phyloP scores from a whole-genome alignment of 208 protist genomes.

The Phytomonas sp. region DNA sequence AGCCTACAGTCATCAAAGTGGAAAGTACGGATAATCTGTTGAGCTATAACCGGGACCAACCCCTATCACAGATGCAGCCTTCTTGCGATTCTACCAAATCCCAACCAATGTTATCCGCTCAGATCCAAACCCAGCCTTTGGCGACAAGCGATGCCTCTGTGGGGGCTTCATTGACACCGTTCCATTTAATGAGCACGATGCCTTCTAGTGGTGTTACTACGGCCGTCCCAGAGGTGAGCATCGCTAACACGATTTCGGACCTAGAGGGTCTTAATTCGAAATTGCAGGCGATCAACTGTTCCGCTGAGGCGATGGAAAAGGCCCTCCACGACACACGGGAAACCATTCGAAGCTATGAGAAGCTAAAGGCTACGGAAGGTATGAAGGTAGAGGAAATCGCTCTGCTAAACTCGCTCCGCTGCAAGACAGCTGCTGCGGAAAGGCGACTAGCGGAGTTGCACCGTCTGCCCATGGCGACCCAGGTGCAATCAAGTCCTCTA shows the following conservation, averaged over 20 bases:
- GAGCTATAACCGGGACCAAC: not conserved
- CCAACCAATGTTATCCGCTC: not conserved
- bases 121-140: not conserved
- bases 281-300: constrained; percentile 46
- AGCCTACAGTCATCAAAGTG: constrained; percentile 2
- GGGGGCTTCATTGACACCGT: not conserved
- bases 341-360: constrained; percentile 51
- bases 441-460: constrained; percentile 34
- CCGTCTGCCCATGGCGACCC: not conserved
- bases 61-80: not conserved
- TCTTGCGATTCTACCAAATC: not conserved
- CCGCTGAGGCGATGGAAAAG: constrained; percentile 64
- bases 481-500: not conserved
- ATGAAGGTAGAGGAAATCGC: constrained; percentile 40
- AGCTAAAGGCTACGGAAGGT: constrained; percentile 22
- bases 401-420: constrained; percentile 38
- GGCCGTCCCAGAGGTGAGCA: constrained; percentile 17
- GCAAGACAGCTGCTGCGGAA: constrained; percentile 51
- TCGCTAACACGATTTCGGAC: constrained; percentile 40
- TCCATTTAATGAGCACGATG: not conserved
- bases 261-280: constrained; percentile 56
- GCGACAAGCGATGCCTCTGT: not conserved
- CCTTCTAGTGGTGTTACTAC: not conserved
- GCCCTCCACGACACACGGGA: constrained; percentile 61
- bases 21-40: not conserved